phyloP scores from a whole-genome alignment of 495 filamentous ascomycete genomes.

The Penicillium psychrofluorescens region DNA sequence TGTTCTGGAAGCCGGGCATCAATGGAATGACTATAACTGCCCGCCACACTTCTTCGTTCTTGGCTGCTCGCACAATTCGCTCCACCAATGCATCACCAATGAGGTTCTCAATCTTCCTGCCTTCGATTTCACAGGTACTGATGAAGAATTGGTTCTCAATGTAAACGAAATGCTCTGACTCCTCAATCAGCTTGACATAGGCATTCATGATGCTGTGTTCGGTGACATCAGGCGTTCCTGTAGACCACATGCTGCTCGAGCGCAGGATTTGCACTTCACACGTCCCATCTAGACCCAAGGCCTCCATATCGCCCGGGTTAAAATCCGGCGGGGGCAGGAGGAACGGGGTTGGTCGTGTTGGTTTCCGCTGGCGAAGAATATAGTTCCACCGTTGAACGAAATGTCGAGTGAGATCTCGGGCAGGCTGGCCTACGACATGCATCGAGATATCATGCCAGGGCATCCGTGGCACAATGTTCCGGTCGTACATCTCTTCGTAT shows the following conservation, averaged over 20 bases:
- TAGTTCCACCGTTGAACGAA: conserved; percentile 99
- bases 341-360: conserved; percentile 89
- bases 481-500: conserved; percentile 99
- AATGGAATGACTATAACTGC: conserved; percentile 92
- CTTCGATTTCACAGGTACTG: conserved; percentile 82
- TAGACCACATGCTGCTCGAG: conserved; percentile 84
- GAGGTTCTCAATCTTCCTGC: conserved; percentile 78
- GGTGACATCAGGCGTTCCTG: conserved; percentile 71
- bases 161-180: conserved; percentile 96
- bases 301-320: conserved; percentile 73
- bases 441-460: conserved; percentile 99
- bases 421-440: conserved; percentile 96
- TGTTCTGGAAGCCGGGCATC: conserved; percentile 97
- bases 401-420: conserved; percentile 87
- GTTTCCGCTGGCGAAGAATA: conserved; percentile 86
- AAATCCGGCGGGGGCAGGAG: conserved; percentile 91
- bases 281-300: conserved; percentile 80
- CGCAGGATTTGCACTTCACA: conserved; percentile 95
- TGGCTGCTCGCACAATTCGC: conserved; percentile 76
- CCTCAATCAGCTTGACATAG: conserved; percentile 88
- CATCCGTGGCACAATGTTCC: conserved; percentile 82
- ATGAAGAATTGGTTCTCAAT: conserved; percentile 99
- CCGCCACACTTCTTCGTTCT: conserved; percentile 83
- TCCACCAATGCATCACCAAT: conserved; percentile 96
- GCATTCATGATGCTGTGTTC: conserved; percentile 95